A percentile compares a stretch with the other conserved stretches of the same genome.
These are phyloP conservation scores for Kodamaea fukazawae DNA, from an alignment of 805 yeast species.

Conservation along the genomic window DNA sequence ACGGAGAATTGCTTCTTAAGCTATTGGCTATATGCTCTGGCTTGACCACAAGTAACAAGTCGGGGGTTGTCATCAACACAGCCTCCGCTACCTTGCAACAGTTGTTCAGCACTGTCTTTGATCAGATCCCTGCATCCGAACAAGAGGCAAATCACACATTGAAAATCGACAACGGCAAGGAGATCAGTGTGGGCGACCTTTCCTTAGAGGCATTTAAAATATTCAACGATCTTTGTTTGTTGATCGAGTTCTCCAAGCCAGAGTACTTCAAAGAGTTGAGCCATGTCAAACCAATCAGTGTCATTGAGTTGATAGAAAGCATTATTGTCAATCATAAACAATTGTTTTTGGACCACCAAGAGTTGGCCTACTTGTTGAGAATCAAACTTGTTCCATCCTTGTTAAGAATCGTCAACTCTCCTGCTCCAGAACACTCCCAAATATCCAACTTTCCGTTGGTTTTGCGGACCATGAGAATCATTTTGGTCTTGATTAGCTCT, in stretches of 20 bases:
- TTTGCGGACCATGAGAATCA: constrained; percentile 72
- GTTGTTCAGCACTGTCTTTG: constrained; percentile 73
- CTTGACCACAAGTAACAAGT: constrained; percentile 65
- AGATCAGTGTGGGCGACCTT: constrained; percentile 44
- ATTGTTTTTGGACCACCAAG: constrained; percentile 56
- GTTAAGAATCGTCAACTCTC: constrained; percentile 57
- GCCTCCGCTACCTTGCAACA: constrained; percentile 94
- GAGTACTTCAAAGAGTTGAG: constrained; percentile 46
- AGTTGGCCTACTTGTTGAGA: constrained; percentile 64
- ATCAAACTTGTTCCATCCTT: constrained; percentile 73
- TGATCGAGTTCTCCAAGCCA: constrained; percentile 60
- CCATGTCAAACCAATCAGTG: constrained; percentile 59
- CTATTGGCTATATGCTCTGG: constrained; percentile 68
- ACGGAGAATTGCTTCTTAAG: constrained; percentile 54
- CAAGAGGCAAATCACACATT: constrained; percentile 26
- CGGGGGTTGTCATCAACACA: constrained; percentile 78
- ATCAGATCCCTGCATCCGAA: constrained; percentile 43
- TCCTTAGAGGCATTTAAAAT: constrained; percentile 71
- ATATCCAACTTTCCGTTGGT: constrained; percentile 55
- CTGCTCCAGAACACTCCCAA: constrained; percentile 14
- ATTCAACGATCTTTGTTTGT: constrained; percentile 67
- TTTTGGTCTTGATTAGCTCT: constrained; percentile 54
- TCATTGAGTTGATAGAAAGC: constrained; percentile 81
- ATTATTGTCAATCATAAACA: constrained; percentile 61
- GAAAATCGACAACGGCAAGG: constrained; percentile 45